Conservation (phyloP, 257 asterid species). For the Gardenia jasminoides region DNA sequence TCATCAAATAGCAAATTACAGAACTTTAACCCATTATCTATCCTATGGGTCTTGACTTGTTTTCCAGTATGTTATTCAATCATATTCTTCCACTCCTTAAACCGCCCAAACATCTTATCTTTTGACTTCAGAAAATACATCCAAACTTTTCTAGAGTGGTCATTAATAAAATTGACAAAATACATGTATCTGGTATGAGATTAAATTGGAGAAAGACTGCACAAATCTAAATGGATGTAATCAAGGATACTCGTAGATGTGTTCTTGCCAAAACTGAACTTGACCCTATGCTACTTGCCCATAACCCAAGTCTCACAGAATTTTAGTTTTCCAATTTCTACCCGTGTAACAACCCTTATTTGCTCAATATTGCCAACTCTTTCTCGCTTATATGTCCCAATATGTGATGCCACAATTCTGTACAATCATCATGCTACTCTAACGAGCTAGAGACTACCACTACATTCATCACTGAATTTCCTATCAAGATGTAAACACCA, state of each 20-base stretch:
- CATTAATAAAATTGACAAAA: background rate
- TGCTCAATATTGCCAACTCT: too few species aligned
- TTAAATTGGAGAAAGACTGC: background rate
- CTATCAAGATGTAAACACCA: background rate
- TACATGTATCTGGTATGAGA: background rate
- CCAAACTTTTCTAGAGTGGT: too few species aligned
- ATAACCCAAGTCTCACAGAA: too few species aligned
- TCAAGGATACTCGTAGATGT: background rate
- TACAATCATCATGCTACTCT: too few species aligned
- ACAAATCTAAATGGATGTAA: background rate
- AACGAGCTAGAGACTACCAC: too few species aligned
- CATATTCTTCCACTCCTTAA: background rate
- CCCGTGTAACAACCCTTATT: too few species aligned
- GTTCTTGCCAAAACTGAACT: background rate
- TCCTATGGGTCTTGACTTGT: background rate
- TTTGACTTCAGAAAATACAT: background rate
- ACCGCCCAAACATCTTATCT: background rate
- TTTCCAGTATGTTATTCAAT: background rate
- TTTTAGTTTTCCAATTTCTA: too few species aligned
- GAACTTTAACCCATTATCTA: background rate
- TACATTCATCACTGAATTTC: too few species aligned
- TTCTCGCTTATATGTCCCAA: too few species aligned
- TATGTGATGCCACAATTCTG: too few species aligned
- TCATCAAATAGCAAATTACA: background rate
- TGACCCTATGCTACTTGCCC: background rate